Percentiles rank a stretch among this genome's conserved stretches.
Evolutionary conservation across 495 filamentous ascomycete genomes (phyloP).

Genomic region (Lentithecium fluviatile): DNA sequence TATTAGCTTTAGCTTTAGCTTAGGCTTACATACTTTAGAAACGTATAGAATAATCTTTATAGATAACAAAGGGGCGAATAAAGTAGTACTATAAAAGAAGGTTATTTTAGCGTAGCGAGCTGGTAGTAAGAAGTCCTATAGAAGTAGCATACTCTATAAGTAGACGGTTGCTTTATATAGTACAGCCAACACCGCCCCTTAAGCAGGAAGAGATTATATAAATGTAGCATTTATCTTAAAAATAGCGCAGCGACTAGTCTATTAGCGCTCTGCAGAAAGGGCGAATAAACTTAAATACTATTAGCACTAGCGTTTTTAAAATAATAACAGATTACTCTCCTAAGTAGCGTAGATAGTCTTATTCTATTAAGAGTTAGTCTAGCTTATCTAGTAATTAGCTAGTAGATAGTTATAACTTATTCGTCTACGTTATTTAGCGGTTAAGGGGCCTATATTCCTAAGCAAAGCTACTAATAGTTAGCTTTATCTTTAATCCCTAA

Average conservation of each 20-base stretch:
- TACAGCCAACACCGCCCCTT: not conserved
- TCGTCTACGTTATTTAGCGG: constrained; percentile 8
- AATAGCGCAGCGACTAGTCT: constrained; percentile 4
- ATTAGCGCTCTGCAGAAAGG: not conserved
- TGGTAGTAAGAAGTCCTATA: constrained; percentile 8
- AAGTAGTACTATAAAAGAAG: constrained; percentile 17
- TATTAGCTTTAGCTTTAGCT: not conserved
- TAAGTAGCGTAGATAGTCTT: constrained; percentile 10
- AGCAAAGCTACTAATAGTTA: constrained; percentile 11
- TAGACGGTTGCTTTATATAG: constrained; percentile 11
- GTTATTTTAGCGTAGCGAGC: constrained; percentile 9
- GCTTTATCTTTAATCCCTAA: constrained; percentile 13
- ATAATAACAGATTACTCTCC: constrained; percentile 5
- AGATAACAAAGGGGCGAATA: constrained; percentile 9
- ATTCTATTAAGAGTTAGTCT: constrained; percentile 14
- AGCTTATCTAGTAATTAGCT: constrained; percentile 6
- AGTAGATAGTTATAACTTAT: constrained; percentile 3
- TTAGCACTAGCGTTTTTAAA: constrained; percentile 7
- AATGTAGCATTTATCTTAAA: constrained; percentile 8
- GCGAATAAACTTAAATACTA: constrained; percentile 5
- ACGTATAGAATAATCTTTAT: constrained; percentile 14
- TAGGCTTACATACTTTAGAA: constrained; percentile 5
- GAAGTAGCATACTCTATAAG: constrained; percentile 5
- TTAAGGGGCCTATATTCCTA: constrained; percentile 6
- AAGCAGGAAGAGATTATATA: constrained; percentile 5